Base-by-base conservation (phyloP, 129 eudicot species). In the Saussurea involucrata region DNA sequence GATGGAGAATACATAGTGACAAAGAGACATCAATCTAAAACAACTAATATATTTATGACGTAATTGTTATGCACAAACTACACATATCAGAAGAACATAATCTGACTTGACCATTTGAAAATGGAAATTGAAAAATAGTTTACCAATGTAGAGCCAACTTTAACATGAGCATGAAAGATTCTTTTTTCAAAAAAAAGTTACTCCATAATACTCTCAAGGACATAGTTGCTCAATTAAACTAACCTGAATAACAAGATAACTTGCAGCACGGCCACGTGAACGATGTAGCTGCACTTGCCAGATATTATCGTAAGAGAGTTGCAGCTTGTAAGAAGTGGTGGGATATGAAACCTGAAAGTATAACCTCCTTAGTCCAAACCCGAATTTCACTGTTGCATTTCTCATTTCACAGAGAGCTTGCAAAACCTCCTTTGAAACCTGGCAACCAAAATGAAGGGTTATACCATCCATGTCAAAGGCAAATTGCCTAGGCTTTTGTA, bases 241-340 rank as follows among this genome's bases (percentile, higher is more conserved):
- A 73, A 92, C 98, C 98, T 92, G 98, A 78, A 90, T 83, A 36
- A 87, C 84, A 24, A 92, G 85, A 83, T 72, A 72, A 46, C 78
- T 85, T 29, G 86, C 24, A 53, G 46, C 2, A 81, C 3, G 72
- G 55, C 69, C 73, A 29, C 44, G 82, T 18, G 92, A 83, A 65
- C 75, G 66, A 76, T 81, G 81, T 0, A 86, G 78, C 63, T 86
- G 88, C 67, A 90, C 74, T 82, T 92, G 92, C 98, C 93, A 92
- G 2, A 92, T 88, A 68, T 83, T 90, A 31, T 90, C 91, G 78
- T 88, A 90, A 3, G 83, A 74, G 58, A 92, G 96, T 81, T 92
- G 90, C 77, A 92, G 85, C 85, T 85, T 89, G 72, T 92, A 87
- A 7, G 83, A 76, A 25, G 18, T 71, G 10, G 9, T 11, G 1